Conservation (phyloP, 1,284 basidiomycete species). For the Tilletiopsis washingtonensis region DNA sequence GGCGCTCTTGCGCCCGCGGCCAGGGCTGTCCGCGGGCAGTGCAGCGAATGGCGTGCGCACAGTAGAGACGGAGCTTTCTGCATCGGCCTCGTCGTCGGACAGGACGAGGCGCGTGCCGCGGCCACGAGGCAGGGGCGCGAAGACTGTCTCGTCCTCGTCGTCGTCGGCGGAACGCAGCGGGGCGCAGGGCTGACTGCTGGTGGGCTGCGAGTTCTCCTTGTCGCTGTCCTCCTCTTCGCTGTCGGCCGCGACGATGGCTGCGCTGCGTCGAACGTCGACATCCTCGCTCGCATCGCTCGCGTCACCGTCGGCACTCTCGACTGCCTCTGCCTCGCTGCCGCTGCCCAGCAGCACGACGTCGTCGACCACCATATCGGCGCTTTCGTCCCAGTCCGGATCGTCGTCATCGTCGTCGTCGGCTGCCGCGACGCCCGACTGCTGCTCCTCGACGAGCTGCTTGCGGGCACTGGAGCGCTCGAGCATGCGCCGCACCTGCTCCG, state of each 20-base stretch:
- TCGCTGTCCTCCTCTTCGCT: conserved; percentile 18
- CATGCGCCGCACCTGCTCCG: neutral
- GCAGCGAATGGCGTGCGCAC: neutral
- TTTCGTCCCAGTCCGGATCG: conserved; percentile 9
- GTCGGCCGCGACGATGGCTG: neutral
- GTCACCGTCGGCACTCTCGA: no score
- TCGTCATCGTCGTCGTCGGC: conserved; percentile 3
- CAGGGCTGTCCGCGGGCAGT: no score
- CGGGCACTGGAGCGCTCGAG: neutral
- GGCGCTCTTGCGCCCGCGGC: no score
- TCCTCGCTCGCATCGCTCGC: neutral
- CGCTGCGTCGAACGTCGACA: conserved; percentile 5
- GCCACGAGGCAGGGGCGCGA: neutral
- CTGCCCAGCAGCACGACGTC: conserved; percentile 14
- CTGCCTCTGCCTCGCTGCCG: conserved; percentile 15
- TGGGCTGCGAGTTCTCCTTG: conserved; percentile 31
- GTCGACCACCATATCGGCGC: conserved; percentile 14
- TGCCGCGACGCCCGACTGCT: neutral
- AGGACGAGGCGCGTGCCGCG: neutral
- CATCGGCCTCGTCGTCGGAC: conserved; percentile 18
- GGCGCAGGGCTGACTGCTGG: conserved; percentile 3
- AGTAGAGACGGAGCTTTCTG: neutral
- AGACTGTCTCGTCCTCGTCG: neutral
- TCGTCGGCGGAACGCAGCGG: neutral
- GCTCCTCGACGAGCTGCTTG: neutral